Conservation (phyloP, 1,284 basidiomycete genomes). For the Ustilago hordei region DNA sequence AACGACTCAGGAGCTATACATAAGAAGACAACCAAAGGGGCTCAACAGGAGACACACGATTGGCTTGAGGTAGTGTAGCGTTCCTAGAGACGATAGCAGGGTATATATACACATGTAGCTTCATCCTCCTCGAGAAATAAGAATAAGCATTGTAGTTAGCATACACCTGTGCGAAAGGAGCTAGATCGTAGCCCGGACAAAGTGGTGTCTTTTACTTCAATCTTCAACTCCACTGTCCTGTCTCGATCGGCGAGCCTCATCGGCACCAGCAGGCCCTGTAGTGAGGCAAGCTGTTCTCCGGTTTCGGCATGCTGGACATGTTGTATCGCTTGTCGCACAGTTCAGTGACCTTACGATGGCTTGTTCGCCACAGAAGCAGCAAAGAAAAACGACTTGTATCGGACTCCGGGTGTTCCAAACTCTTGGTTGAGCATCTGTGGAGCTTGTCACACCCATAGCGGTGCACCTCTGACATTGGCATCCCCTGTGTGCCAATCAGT, state of each 20-base stretch:
- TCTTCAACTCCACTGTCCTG: not conserved
- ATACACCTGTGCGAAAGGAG: too few species aligned
- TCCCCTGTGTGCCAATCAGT: not conserved
- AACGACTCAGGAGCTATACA: too few species aligned
- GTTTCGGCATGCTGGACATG: not conserved
- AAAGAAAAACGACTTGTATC: not conserved
- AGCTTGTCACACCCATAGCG: not conserved
- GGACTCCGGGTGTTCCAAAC: not conserved
- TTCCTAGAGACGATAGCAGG: too few species aligned
- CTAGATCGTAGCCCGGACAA: too few species aligned
- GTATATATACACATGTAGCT: too few species aligned
- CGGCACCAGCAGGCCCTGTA: constrained; percentile 7
- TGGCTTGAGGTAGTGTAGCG: not conserved
- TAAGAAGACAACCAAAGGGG: too few species aligned
- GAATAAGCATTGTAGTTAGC: too few species aligned
- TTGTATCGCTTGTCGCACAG: not conserved
- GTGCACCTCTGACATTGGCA: not conserved
- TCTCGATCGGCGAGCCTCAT: constrained; percentile 40
- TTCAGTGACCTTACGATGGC: not conserved
- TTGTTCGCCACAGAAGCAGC: not conserved
- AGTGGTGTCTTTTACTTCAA: too few species aligned
- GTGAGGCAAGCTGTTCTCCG: not conserved
- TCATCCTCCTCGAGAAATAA: too few species aligned
- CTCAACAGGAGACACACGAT: too few species aligned
- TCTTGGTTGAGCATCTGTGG: not conserved